A percentile compares a stretch with the other conserved stretches of the same genome.
phyloP scores from a whole-genome alignment of 2,329 filamentous ascomycete genomes.

The Diplodia mutila region DNA sequence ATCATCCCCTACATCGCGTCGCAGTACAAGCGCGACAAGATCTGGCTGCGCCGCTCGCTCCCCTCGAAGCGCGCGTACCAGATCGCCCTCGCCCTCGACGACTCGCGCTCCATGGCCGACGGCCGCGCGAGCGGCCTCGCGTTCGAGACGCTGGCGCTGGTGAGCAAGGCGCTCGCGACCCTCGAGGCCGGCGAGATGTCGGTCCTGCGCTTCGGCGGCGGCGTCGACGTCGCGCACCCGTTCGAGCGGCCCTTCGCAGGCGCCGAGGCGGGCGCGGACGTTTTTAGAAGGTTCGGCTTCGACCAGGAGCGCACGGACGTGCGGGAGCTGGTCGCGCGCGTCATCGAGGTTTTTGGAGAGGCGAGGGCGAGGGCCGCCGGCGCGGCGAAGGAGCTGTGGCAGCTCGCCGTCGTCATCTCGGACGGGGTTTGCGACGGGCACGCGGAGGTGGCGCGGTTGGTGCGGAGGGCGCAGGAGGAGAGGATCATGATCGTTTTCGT shows the following conservation, averaged over 20 bases:
- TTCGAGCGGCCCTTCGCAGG: slow-evolving; percentile 77
- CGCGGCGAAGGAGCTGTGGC: slow-evolving; percentile 71
- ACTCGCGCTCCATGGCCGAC: slow-evolving; percentile 92
- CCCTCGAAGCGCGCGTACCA: slow-evolving; percentile 96
- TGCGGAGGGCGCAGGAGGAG: slow-evolving; percentile 88
- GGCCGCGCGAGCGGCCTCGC: slow-evolving; percentile 76
- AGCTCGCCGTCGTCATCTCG: slow-evolving; percentile 88
- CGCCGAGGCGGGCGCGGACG: slow-evolving; percentile 77
- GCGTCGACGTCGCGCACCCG: slow-evolving; percentile 82
- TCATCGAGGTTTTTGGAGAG: slow-evolving; percentile 78
- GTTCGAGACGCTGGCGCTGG: slow-evolving; percentile 91
- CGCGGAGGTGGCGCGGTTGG: slow-evolving; percentile 76
- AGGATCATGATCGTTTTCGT: slow-evolving; percentile 98
- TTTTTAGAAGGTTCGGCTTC: slow-evolving; percentile 85
- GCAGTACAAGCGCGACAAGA: slow-evolving; percentile 98
- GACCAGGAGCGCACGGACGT: slow-evolving; percentile 86
- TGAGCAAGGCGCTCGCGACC: slow-evolving; percentile 84
- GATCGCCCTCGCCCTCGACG: slow-evolving; percentile 95
- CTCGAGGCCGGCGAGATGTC: slow-evolving; percentile 94
- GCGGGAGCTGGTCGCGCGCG: slow-evolving; percentile 72
- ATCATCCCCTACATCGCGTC: slow-evolving; percentile 99
- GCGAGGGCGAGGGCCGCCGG: slow-evolving; percentile 59
- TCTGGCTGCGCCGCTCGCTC: slow-evolving; percentile 94
- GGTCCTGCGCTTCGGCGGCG: slow-evolving; percentile 84
- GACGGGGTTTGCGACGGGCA: slow-evolving; percentile 94